Base-by-base conservation (phyloP, 202 grass and related monocot genomes). In the Alloteropsis angusta region DNA sequence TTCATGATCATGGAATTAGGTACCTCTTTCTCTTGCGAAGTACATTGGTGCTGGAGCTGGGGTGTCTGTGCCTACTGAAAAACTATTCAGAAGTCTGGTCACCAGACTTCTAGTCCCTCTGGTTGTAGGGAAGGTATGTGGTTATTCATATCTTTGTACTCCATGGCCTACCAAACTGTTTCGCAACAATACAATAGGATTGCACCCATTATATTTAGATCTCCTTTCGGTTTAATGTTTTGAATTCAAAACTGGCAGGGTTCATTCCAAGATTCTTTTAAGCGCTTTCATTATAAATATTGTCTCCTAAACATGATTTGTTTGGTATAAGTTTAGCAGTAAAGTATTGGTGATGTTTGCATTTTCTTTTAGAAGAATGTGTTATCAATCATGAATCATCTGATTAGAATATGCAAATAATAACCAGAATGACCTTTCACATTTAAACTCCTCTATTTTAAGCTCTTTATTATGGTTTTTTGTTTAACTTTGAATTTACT, bases 41-140 rank as follows among this genome's bases (percentile, higher is more conserved):
- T 98, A 90, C 30, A 72, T 94, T 75, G 91, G 89, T 7, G 61
- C 74, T 79, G 89, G 89, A 79, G 83, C 81, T 70, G 92, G 91
- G 65, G 71, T 92, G 25, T 87, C 89, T 65, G 82, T 94, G 77
- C 95, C 95, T 75, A 94, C 89, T 56, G 34, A 68, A 22, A 49
- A 94, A 80, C 76, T 94, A 72, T 98, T 94, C 71, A 94, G 83
- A 80, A 98, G 87, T 83, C 89, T 98, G 42, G 46, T 94, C 46
- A 94, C 59, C 53, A 88, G 81, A 10, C 92, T 98, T 79, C 84
- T 98, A 69, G 68, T 91, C 58, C 95, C 89, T 43, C 90, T 98
- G 68, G 74, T 93, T 81, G 54, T 94, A 47, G 92, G 92, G 47
- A 94, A 94, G 88, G 88, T 90, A 74, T 72, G 78, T 71, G 80